Conservation (phyloP, 768 basidiomycete genomes). For the Antrodiella citrinella region DNA sequence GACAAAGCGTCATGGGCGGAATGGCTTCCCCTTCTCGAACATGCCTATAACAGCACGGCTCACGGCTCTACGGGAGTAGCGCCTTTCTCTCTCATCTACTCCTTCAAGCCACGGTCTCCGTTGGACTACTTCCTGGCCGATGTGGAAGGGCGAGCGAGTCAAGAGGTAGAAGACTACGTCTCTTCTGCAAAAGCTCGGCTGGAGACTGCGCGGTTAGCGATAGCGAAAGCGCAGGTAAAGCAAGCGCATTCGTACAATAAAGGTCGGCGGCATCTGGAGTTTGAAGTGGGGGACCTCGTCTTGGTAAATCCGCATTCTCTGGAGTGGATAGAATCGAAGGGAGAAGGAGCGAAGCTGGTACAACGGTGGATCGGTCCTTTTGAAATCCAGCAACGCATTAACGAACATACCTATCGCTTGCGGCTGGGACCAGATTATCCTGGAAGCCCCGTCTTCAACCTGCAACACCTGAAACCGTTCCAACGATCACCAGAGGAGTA, state of each 20-base stretch:
- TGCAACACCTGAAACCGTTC: slow-evolving; percentile 17
- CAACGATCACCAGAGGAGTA: slow-evolving; percentile 6
- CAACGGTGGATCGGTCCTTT: slow-evolving; percentile 18
- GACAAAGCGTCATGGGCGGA: background rate
- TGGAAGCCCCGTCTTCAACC: slow-evolving; percentile 17
- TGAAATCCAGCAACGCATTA: slow-evolving; percentile 15
- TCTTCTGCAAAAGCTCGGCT: too few relatives aligned
- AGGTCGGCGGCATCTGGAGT: slow-evolving; percentile 4
- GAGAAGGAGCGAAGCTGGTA: slow-evolving; percentile 16
- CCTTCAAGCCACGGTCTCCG: slow-evolving; percentile 7
- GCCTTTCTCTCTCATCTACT: slow-evolving; percentile 14
- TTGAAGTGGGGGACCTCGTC: slow-evolving; percentile 16
- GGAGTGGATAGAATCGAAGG: slow-evolving; percentile 10
- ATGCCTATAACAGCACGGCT: slow-evolving; percentile 10
- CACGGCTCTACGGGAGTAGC: slow-evolving; percentile 10
- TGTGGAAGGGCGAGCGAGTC: background rate
- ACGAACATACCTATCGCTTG: slow-evolving; percentile 16
- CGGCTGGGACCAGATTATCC: slow-evolving; percentile 14
- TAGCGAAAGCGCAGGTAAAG: slow-evolving; percentile 12
- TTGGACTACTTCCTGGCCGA: background rate
- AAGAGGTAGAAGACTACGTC: slow-evolving; percentile 1
- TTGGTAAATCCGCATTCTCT: slow-evolving; percentile 18
- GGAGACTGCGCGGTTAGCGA: slow-evolving; percentile 7
- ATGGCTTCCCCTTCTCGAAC: slow-evolving; percentile 2
- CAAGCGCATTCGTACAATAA: slow-evolving; percentile 12